These are phyloP conservation scores for Fusarium odoratissimum DNA, from an alignment of 2,329 filamentous ascomycete genomes.

Conservation along the genomic window DNA sequence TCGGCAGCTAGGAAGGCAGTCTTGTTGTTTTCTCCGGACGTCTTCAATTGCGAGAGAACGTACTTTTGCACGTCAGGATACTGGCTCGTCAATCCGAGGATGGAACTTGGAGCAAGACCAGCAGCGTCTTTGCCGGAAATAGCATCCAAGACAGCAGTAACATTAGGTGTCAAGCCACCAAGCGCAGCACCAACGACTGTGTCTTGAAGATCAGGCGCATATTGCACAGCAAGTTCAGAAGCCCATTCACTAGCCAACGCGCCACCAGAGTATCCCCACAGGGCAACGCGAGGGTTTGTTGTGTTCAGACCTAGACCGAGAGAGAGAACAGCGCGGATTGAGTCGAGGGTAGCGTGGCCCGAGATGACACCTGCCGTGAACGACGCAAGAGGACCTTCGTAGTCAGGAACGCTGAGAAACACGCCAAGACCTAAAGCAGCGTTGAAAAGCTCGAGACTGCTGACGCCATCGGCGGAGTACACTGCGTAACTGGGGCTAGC, in stretches of 20 bases:
- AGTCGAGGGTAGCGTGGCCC: slow-evolving; percentile 59
- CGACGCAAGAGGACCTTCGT: slow-evolving; percentile 57
- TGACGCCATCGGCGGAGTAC: neutral
- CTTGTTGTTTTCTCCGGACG: slow-evolving; percentile 26
- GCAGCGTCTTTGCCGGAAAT: slow-evolving; percentile 46
- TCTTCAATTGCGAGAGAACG: slow-evolving; percentile 36
- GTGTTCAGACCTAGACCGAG: slow-evolving; percentile 48
- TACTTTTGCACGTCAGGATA: slow-evolving; percentile 33
- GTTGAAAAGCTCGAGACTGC: neutral
- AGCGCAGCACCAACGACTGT: slow-evolving; percentile 60
- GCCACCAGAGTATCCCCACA: slow-evolving; percentile 70
- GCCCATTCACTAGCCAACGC: slow-evolving; percentile 64
- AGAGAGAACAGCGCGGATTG: slow-evolving; percentile 55
- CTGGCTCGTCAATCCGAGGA: slow-evolving; percentile 40
- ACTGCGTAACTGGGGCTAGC: slow-evolving; percentile 35
- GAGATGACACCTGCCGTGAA: slow-evolving; percentile 57
- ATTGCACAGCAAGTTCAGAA: slow-evolving; percentile 61
- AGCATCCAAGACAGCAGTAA: slow-evolving; percentile 50
- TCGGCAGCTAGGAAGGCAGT: slow-evolving; percentile 38
- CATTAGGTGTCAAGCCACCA: slow-evolving; percentile 59
- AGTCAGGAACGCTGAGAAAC: slow-evolving; percentile 58
- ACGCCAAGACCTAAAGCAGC: slow-evolving; percentile 29
- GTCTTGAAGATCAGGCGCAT: slow-evolving; percentile 61
- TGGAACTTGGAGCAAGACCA: slow-evolving; percentile 34
- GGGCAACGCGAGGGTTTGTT: slow-evolving; percentile 47